Percentiles rank a stretch among this genome's conserved stretches.
These are phyloP conservation scores for Botryosphaeria dothidea DNA, from an alignment of 2,329 filamentous ascomycete genomes.

Conservation along the genomic window DNA sequence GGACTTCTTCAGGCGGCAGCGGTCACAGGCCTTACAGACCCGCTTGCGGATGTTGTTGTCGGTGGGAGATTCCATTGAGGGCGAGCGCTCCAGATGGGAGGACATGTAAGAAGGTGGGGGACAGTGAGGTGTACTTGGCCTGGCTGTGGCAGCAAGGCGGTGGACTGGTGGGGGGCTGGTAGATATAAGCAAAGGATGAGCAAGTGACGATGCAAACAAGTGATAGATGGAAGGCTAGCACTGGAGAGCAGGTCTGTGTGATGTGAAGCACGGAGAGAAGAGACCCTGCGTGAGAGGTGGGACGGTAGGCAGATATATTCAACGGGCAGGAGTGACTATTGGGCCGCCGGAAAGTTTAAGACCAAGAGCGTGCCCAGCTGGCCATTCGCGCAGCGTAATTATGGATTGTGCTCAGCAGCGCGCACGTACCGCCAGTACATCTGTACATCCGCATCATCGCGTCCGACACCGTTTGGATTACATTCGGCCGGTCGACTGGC, in stretches of 20 bases:
- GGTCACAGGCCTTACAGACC: constrained; percentile 67
- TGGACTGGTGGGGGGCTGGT: neutral
- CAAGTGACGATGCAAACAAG: constrained; percentile 8
- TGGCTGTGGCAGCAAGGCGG: neutral
- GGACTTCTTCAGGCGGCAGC: constrained; percentile 66
- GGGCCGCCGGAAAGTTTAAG: constrained; percentile 20
- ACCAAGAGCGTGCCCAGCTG: constrained; percentile 13
- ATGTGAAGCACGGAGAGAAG: neutral
- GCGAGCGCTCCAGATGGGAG: constrained; percentile 28
- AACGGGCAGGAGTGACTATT: constrained; percentile 13
- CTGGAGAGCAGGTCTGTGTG: constrained; percentile 20
- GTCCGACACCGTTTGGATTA: constrained; percentile 21
- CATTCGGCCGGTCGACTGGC: constrained; percentile 19
- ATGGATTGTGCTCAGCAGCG: constrained; percentile 20
- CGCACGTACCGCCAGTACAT: constrained; percentile 20
- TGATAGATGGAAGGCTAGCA: constrained; percentile 34
- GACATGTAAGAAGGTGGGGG: constrained; percentile 6
- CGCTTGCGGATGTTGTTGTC: constrained; percentile 58
- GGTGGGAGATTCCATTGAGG: constrained; percentile 37
- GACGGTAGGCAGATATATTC: constrained; percentile 19
- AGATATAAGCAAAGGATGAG: neutral
- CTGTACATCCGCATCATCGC: constrained; percentile 20
- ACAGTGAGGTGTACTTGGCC: neutral
- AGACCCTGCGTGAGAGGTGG: constrained; percentile 13
- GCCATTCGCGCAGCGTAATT: constrained; percentile 17